phyloP scores from a whole-genome alignment of 2,329 filamentous ascomycete species.

The Nothophoma quercina region DNA sequence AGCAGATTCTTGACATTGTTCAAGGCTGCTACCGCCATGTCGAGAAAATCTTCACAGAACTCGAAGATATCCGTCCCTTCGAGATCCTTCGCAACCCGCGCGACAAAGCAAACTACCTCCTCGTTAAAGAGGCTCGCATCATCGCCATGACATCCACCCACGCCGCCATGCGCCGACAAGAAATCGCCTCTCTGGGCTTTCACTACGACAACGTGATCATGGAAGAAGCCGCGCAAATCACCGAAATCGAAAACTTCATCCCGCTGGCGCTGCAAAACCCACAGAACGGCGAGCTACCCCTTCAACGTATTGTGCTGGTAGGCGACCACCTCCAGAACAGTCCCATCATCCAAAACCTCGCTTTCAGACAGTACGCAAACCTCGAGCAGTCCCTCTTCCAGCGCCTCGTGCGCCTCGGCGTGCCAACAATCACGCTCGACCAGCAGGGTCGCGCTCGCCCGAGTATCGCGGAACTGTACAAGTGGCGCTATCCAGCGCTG shows the following conservation, averaged over 20 bases:
- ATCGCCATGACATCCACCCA: slow-evolving; percentile 99
- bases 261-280: slow-evolving; percentile 90
- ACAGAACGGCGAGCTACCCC: slow-evolving; percentile 72
- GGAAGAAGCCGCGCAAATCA: slow-evolving; percentile 98
- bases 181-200: slow-evolving; percentile 92
- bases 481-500: slow-evolving; percentile 87
- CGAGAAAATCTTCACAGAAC: slow-evolving; percentile 85
- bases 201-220: slow-evolving; percentile 98
- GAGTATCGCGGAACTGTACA: slow-evolving; percentile 86
- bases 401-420: slow-evolving; percentile 85
- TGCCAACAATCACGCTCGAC: slow-evolving; percentile 89
- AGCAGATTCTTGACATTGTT: slow-evolving; percentile 76
- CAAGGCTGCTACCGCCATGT: slow-evolving; percentile 89
- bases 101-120: slow-evolving; percentile 94
- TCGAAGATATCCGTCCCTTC: slow-evolving; percentile 93
- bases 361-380: slow-evolving; percentile 94
- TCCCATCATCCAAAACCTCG: slow-evolving; percentile 91
- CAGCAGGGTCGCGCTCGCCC: slow-evolving; percentile 91
- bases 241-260: slow-evolving; percentile 96
- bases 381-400: slow-evolving; percentile 96
- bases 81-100: slow-evolving; percentile 88
- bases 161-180: slow-evolving; percentile 89
- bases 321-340: slow-evolving; percentile 98
- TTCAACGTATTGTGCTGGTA: slow-evolving; percentile 90
- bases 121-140: slow-evolving; percentile 95